A percentile compares a stretch with the other conserved stretches of the same genome.
Conservation (phyloP, 1,284 basidiomycete species). For the Heterobasidion annosum region DNA sequence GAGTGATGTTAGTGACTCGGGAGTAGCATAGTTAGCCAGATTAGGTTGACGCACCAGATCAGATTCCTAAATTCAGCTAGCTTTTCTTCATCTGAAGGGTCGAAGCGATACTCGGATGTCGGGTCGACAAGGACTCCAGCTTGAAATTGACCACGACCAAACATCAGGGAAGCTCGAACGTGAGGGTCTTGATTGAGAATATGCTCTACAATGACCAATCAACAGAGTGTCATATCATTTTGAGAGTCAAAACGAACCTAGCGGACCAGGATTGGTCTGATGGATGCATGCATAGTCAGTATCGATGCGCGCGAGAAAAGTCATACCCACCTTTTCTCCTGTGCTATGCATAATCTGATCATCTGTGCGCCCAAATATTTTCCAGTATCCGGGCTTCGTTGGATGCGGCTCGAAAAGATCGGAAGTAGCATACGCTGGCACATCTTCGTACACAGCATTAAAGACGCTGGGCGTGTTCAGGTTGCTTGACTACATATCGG, state of each 20-base stretch:
- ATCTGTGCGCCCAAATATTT: slow-evolving; percentile 30
- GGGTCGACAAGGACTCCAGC: slow-evolving; percentile 29
- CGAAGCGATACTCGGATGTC: slow-evolving; percentile 13
- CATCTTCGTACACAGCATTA: slow-evolving; percentile 14
- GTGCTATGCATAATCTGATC: slow-evolving; percentile 35
- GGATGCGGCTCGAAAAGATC: slow-evolving; percentile 34
- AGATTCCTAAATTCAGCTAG: slow-evolving; percentile 17
- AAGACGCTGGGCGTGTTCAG: slow-evolving; percentile 8
- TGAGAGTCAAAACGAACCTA: slow-evolving; percentile 7
- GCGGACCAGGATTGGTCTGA: slow-evolving; percentile 29
- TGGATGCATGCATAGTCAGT: not conserved
- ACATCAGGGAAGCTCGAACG: slow-evolving; percentile 22
- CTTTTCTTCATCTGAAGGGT: slow-evolving; percentile 14
- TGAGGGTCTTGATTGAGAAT: slow-evolving; percentile 17
- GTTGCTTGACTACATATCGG: not conserved
- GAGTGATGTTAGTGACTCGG: too few species aligned
- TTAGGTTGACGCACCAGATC: slow-evolving; percentile 19
- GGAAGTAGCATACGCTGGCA: slow-evolving; percentile 18
- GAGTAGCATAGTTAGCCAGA: not conserved
- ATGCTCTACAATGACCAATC: slow-evolving; percentile 5
- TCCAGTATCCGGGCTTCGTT: slow-evolving; percentile 27
- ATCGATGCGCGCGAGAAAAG: not conserved
- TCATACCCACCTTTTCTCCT: slow-evolving; percentile 32
- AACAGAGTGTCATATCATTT: not conserved
- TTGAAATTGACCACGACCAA: slow-evolving; percentile 27